Evolutionary conservation across 306 rosid species (phyloP).

Genomic region (Trifolium fragiferum): DNA sequence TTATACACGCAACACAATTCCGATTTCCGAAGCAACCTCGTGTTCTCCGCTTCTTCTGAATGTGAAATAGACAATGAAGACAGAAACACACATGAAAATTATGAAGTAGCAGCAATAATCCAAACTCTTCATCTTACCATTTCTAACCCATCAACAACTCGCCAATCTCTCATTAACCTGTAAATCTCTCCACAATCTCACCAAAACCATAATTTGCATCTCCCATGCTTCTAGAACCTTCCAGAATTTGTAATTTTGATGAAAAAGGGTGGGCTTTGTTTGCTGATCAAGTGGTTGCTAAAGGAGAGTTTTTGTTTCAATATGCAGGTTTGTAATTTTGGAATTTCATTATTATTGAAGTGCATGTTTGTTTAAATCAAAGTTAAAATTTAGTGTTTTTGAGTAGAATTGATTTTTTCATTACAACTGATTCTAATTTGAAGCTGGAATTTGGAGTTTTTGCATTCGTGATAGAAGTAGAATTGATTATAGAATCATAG

Average conservation of each 20-base stretch:
- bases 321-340: constrained; percentile 68
- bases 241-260: constrained; percentile 51
- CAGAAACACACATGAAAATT: not conserved
- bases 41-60: too few species aligned
- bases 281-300: constrained; percentile 59
- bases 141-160: constrained; percentile 62
- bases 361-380: not conserved
- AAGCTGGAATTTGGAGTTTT: too few species aligned
- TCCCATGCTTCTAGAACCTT: constrained; percentile 69
- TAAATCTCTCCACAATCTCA: constrained; percentile 49
- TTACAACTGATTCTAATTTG: too few species aligned
- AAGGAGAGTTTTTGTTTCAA: constrained; percentile 73
- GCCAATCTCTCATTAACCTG: constrained; percentile 60
- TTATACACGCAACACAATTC: too few species aligned
- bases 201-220: constrained; percentile 58
- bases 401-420: too few species aligned
- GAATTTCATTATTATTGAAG: not conserved
- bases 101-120: not conserved
- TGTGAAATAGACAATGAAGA: too few species aligned
- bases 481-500: too few species aligned
- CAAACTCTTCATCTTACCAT: not conserved
- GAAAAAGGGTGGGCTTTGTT: constrained; percentile 85
- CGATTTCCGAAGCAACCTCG: too few species aligned
- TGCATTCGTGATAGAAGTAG: too few species aligned
- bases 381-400: too few species aligned